These are phyloP conservation scores for Fusarium siculi DNA, from an alignment of 2,329 filamentous ascomycete species.

Conservation along the genomic window DNA sequence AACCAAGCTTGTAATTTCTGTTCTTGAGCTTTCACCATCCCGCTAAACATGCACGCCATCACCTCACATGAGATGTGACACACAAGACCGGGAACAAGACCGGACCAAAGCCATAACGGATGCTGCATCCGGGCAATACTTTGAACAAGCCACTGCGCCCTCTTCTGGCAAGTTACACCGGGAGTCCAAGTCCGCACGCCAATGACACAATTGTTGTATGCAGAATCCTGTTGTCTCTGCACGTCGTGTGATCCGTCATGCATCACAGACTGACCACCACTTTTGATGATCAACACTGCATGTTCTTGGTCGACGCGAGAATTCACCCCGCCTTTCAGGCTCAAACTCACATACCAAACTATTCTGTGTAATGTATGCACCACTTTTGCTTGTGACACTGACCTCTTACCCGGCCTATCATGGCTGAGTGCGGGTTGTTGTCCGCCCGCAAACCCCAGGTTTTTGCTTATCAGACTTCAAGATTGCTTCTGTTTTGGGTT, in stretches of 20 bases:
- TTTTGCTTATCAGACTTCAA: background rate
- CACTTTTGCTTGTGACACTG: slow-evolving; percentile 5
- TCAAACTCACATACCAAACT: background rate
- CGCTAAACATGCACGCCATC: background rate
- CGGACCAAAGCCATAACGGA: slow-evolving; percentile 4
- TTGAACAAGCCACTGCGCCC: background rate
- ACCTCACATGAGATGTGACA: background rate
- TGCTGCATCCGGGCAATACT: background rate
- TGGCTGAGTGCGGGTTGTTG: background rate
- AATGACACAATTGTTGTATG: background rate
- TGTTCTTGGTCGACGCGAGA: background rate
- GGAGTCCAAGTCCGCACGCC: background rate
- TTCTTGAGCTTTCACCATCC: background rate
- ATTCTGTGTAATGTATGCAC: background rate
- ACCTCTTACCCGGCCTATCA: slow-evolving; percentile 15
- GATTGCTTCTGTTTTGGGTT: background rate
- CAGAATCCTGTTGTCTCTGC: slow-evolving; percentile 3
- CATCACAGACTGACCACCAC: background rate
- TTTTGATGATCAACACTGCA: slow-evolving; percentile 5
- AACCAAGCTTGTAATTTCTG: background rate
- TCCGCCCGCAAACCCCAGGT: background rate
- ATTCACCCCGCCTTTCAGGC: slow-evolving; percentile 1
- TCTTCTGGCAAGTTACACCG: background rate
- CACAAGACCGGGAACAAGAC: background rate
- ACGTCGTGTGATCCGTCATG: slow-evolving; percentile 17